Percentiles rank a stretch among this genome's conserved stretches.
Conservation (phyloP, 371 early-diverging fungal genomes). For the Umbelopsis sp. region DNA sequence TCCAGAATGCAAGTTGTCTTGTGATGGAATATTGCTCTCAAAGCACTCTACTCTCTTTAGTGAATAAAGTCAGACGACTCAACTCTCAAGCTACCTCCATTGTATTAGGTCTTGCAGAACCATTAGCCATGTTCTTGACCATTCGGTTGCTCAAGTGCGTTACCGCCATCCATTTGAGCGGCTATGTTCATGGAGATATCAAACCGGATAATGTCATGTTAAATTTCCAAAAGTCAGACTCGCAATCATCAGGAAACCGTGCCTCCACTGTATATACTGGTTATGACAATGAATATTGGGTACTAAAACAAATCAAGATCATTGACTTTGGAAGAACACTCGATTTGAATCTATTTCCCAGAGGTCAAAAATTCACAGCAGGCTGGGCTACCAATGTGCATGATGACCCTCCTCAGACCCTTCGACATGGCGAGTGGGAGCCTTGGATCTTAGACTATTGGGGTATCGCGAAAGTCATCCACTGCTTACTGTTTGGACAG, state of each 20-base stretch:
- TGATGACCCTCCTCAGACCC: constrained; percentile 22
- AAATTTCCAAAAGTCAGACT: constrained; percentile 4
- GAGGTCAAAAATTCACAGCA: constrained; percentile 26
- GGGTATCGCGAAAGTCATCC: constrained; percentile 41
- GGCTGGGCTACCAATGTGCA: constrained; percentile 28
- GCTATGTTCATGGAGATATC: constrained; percentile 51
- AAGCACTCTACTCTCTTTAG: constrained; percentile 40
- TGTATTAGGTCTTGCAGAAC: constrained; percentile 37
- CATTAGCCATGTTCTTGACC: constrained; percentile 35
- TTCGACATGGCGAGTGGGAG: constrained; percentile 27
- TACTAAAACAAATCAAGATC: constrained; percentile 25
- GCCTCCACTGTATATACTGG: neutral
- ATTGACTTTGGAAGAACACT: constrained; percentile 54
- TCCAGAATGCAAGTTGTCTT: constrained; percentile 35
- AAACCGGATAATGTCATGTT: constrained; percentile 55
- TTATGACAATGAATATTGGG: neutral
- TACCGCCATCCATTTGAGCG: constrained; percentile 31
- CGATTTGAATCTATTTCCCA: constrained; percentile 33
- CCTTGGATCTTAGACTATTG: constrained; percentile 47
- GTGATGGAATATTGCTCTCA: constrained; percentile 30
- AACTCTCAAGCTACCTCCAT: neutral
- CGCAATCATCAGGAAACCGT: neutral
- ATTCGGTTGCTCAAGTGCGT: constrained; percentile 32
- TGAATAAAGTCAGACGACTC: constrained; percentile 29
- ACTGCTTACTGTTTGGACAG: constrained; percentile 40